These are phyloP conservation scores for Amphibolis antarctica DNA, from an alignment of 106 monocot genomes.

Conservation along the genomic window DNA sequence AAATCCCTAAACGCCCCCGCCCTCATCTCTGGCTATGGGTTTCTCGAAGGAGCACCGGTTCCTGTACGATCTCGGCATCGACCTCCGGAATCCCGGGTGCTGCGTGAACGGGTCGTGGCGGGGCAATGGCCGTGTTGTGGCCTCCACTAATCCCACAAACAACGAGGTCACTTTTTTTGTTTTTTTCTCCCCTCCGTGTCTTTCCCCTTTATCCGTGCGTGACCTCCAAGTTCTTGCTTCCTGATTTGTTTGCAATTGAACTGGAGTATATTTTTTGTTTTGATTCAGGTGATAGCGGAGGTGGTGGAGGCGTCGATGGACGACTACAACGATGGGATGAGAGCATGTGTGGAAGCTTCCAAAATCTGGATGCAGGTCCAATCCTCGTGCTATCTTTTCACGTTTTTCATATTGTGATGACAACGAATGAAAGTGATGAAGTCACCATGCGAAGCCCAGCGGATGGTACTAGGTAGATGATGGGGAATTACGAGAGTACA, in stretches of 20 bases:
- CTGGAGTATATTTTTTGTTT: neutral
- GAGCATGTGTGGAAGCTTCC: constrained; percentile 62
- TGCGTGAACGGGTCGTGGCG: constrained; percentile 58
- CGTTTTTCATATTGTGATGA: no score
- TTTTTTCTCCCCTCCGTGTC: neutral
- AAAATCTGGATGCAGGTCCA: constrained; percentile 85
- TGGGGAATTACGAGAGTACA: no score
- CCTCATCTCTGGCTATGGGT: constrained; percentile 21
- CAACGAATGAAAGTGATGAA: no score
- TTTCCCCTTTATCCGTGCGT: neutral
- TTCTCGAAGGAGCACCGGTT: constrained; percentile 67
- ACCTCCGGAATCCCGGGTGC: constrained; percentile 68
- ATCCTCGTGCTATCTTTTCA: neutral
- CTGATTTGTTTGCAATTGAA: neutral
- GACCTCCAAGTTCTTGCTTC: neutral
- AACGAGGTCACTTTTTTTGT: constrained; percentile 35
- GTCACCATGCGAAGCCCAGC: no score
- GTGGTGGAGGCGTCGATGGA: constrained; percentile 65
- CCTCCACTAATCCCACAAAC: constrained; percentile 61
- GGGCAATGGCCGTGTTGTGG: constrained; percentile 47
- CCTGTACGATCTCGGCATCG: constrained; percentile 72
- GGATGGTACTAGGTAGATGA: no score
- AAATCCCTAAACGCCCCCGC: neutral
- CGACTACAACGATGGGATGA: constrained; percentile 79
- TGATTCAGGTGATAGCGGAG: constrained; percentile 68